These are phyloP conservation scores for Vaccinium darrowii DNA, from an alignment of 148 eudicot genomes.

Conservation along the genomic window DNA sequence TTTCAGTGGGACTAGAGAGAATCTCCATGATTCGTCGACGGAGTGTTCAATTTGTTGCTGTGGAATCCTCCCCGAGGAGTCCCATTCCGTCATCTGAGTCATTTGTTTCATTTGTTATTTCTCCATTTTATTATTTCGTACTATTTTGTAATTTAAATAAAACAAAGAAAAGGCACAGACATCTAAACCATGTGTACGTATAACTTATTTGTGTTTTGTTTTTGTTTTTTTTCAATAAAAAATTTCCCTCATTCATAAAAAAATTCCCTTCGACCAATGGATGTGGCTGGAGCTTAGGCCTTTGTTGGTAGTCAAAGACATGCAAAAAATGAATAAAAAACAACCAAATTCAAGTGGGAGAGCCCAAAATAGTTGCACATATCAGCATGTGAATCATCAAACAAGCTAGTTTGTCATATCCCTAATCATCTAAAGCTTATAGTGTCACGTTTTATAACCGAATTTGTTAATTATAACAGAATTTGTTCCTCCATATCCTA, in stretches of 20 bases:
- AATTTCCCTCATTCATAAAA: neutral
- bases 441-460: neutral
- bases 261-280: neutral
- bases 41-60: no score
- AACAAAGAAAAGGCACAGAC: no score
- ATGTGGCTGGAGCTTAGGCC: neutral
- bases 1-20: no score
- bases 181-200: no score
- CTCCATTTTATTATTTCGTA: no score
- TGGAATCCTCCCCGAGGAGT: no score
- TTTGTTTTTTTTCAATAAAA: no score
- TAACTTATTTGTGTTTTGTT: no score
- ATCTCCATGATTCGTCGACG: no score
- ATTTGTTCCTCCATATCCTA: neutral
- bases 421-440: neutral
- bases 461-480: neutral
- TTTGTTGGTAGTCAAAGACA: neutral
- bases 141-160: no score
- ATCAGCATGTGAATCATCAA: neutral
- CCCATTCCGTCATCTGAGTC: no score
- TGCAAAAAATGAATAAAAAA: neutral
- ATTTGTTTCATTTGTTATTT: no score
- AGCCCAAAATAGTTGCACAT: neutral
- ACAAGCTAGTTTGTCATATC: neutral
- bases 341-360: neutral